Conservation (phyloP, 2,329 filamentous ascomycete species). For the Tolypocladium album region DNA sequence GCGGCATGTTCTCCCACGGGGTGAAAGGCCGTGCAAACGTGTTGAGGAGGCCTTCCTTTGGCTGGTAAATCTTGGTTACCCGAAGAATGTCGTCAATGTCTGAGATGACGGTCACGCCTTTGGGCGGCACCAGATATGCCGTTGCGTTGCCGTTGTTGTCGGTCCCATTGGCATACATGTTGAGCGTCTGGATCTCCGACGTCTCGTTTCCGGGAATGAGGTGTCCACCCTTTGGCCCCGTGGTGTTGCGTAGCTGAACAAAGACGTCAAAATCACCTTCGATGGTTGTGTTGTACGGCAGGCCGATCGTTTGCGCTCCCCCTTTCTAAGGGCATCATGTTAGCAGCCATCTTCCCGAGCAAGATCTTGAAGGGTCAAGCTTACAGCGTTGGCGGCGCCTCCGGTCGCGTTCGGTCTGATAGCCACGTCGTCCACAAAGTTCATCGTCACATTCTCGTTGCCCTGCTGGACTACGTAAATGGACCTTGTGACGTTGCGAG, state of each 20-base stretch:
- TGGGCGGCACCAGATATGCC: constrained; percentile 61
- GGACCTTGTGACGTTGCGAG: constrained; percentile 60
- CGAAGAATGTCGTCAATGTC: constrained; percentile 75
- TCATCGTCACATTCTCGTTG: constrained; percentile 51
- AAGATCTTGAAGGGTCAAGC: not conserved
- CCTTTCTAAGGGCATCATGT: constrained; percentile 24
- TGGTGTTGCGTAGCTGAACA: constrained; percentile 48
- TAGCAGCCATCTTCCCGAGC: not conserved
- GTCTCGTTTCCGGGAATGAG: constrained; percentile 56
- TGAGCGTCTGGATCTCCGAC: constrained; percentile 52
- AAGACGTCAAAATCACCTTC: constrained; percentile 68
- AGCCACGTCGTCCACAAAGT: constrained; percentile 36
- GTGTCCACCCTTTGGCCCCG: constrained; percentile 34
- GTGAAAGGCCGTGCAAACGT: constrained; percentile 62
- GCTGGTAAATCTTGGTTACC: constrained; percentile 72
- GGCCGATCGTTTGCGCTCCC: constrained; percentile 49
- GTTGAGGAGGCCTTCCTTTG: constrained; percentile 64
- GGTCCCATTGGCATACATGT: constrained; percentile 55
- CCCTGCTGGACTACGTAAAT: constrained; percentile 70
- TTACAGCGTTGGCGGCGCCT: constrained; percentile 35
- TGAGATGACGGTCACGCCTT: constrained; percentile 61
- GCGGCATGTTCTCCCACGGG: constrained; percentile 70
- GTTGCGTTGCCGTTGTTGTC: constrained; percentile 60
- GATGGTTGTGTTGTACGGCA: constrained; percentile 55
- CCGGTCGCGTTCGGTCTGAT: constrained; percentile 43